phyloP scores from a whole-genome alignment of 306 rosid species.

The Dryas alaskensis region DNA sequence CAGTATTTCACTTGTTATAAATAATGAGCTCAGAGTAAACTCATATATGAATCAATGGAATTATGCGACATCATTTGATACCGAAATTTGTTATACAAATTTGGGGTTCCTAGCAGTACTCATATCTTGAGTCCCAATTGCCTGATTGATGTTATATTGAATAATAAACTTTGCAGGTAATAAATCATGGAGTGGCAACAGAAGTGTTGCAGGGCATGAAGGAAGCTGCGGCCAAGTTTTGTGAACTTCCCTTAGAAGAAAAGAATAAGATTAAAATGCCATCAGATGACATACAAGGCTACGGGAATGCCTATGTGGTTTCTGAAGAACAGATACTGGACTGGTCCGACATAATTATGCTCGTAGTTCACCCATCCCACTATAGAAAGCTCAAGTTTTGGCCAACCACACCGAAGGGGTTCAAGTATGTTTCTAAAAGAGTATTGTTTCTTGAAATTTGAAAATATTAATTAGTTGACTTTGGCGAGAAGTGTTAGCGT shows the following conservation, averaged over 20 bases:
- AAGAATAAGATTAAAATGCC: conserved; percentile 29
- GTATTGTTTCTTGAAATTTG: not conserved
- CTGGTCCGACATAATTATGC: conserved; percentile 28
- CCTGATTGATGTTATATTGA: too few relatives aligned
- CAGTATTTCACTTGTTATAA: too few relatives aligned
- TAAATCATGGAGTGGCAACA: conserved; percentile 30
- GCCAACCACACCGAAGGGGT: conserved; percentile 29
- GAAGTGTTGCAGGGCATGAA: conserved; percentile 19
- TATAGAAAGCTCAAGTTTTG: conserved; percentile 31
- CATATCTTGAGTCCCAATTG: too few relatives aligned
- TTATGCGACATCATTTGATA: too few relatives aligned
- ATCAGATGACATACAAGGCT: conserved; percentile 27
- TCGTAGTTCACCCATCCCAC: conserved; percentile 3
- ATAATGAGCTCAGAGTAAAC: too few relatives aligned
- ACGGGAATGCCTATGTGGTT: conserved; percentile 26
- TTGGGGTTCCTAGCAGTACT: too few relatives aligned
- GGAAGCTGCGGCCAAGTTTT: conserved; percentile 12
- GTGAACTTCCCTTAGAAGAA: conserved; percentile 29
- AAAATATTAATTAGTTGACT: not conserved
- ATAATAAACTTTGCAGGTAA: conserved; percentile 6
- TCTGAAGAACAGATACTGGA: conserved; percentile 33
- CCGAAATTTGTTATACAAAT: too few relatives aligned
- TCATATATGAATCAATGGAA: too few relatives aligned
- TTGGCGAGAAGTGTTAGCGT: too few relatives aligned
- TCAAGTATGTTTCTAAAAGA: conserved; percentile 19